A percentile compares a stretch with the other conserved stretches of the same genome.
These are phyloP conservation scores for Phellopilus nigrolimitatus DNA, from an alignment of 1,284 basidiomycete species.

Conservation along the genomic window DNA sequence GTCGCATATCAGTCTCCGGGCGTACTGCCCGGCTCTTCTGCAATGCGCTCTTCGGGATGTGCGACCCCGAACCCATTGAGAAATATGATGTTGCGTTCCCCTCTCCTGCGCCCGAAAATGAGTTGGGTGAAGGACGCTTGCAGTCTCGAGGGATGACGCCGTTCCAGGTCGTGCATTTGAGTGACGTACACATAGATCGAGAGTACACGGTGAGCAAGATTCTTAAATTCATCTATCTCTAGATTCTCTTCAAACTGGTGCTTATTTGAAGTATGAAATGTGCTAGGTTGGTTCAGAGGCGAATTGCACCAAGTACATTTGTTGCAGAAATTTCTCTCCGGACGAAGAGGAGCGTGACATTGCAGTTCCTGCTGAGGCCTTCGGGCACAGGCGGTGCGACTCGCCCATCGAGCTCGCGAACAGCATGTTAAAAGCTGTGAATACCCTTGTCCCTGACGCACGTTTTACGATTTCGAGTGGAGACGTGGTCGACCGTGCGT, in stretches of 20 bases:
- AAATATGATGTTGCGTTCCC: conserved; percentile 42
- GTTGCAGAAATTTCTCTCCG: conserved; percentile 44
- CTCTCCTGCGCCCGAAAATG: conserved; percentile 27
- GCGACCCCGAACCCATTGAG: conserved; percentile 42
- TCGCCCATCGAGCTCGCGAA: conserved; percentile 41
- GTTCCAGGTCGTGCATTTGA: conserved; percentile 48
- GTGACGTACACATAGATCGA: conserved; percentile 52
- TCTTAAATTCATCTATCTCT: background rate
- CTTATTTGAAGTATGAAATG: background rate
- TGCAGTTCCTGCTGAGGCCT: conserved; percentile 39
- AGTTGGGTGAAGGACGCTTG: background rate
- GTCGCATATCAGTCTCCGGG: conserved; percentile 41
- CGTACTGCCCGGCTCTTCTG: conserved; percentile 53
- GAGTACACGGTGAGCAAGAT: conserved; percentile 38
- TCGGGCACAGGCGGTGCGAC: conserved; percentile 47
- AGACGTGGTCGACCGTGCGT: conserved; percentile 53
- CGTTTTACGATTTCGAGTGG: conserved; percentile 56
- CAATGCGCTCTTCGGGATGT: conserved; percentile 51
- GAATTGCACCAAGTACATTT: conserved; percentile 54
- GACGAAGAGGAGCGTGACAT: conserved; percentile 19
- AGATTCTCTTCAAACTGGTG: background rate
- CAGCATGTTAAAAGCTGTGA: conserved; percentile 44
- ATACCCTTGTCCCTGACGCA: conserved; percentile 34
- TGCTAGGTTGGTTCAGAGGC: conserved; percentile 44
- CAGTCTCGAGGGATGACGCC: conserved; percentile 24